A percentile compares a stretch with the other conserved stretches of the same genome.
These are phyloP conservation scores for Esteya vermicola DNA, from an alignment of 2,329 filamentous ascomycete species.

Conservation along the genomic window DNA sequence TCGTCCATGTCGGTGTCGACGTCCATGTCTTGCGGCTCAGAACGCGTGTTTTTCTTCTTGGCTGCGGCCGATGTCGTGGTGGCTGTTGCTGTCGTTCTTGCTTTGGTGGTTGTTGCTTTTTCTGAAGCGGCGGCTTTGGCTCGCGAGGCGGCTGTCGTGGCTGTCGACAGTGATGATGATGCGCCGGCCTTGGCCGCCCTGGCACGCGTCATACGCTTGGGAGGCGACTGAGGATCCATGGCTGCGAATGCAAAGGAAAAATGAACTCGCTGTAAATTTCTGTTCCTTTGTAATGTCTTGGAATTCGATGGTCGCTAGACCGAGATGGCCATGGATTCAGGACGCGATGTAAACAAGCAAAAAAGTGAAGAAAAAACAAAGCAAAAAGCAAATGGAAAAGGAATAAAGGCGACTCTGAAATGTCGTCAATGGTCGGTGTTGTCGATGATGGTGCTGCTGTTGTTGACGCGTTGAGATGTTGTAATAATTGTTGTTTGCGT, in stretches of 20 bases:
- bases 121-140: conserved; percentile 24
- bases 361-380: not conserved
- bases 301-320: too few relatives aligned
- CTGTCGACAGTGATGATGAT: too few relatives aligned
- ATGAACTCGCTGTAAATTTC: not conserved
- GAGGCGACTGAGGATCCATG: conserved; percentile 15
- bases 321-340: too few relatives aligned
- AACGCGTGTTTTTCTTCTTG: conserved; percentile 40
- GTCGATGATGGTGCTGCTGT: not conserved
- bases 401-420: not conserved
- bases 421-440: not conserved
- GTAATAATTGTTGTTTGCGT: not conserved
- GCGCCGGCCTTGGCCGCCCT: conserved; percentile 26
- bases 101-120: conserved; percentile 18
- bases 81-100: conserved; percentile 13
- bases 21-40: too few relatives aligned
- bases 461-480: not conserved
- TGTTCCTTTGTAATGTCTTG: too few relatives aligned
- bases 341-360: not conserved
- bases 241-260: not conserved
- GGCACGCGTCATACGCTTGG: conserved; percentile 18
- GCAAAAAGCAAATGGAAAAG: not conserved
- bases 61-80: conserved; percentile 15
- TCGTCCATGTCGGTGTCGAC: conserved; percentile 24
- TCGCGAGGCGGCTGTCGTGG: conserved; percentile 23